Base-by-base conservation (phyloP, 805 yeast genomes). In the Starmerella davenportii region DNA sequence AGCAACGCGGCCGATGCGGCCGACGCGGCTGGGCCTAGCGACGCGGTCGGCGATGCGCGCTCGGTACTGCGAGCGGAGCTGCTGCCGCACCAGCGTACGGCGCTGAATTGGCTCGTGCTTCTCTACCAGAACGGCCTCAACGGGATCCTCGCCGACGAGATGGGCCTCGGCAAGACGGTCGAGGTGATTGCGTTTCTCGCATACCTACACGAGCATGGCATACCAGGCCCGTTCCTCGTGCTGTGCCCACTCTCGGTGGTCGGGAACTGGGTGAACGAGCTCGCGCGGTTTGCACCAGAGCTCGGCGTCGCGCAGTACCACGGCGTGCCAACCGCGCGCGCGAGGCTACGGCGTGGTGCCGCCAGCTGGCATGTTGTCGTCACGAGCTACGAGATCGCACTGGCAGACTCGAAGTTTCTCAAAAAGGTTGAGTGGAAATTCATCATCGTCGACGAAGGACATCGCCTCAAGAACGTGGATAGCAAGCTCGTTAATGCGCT, bases 81-180 rank as follows among this genome's bases (percentile, higher is more conserved):
- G 65, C 81, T 82, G 51, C 78, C 74, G 21, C 84, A 90, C 53
- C 98, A 87, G 57, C 56, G 81, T 16, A 84, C 79, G 40, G 98
- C 96, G 1, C 66, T 87, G 40, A 84, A 81, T 46, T 87, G 96
- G 96, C 60, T 90, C 31, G 69, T 76, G 13, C 77, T 94, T 0
- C 59, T 87, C 20, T 90, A 79, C 55, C 93, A 85, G 53, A 90
- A 87, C 57, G 98, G 96, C 0, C 63, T 87, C 21, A 87, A 87
- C 56, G 98, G 96, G 2, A 85, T 90, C 27, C 61, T 90, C 17
- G 96, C 96, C 1, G 96, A 90, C 59, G 96, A 87, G 56, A 87
- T 87, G 98, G 96, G 96, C 0, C 62, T 87, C 20, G 98, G 98
- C 1, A 87, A 87, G 54, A 90, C 98, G 0, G 57, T 87, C 5